phyloP scores from a whole-genome alignment of 2,329 filamentous ascomycete species.

The Biscogniauxia marginata region DNA sequence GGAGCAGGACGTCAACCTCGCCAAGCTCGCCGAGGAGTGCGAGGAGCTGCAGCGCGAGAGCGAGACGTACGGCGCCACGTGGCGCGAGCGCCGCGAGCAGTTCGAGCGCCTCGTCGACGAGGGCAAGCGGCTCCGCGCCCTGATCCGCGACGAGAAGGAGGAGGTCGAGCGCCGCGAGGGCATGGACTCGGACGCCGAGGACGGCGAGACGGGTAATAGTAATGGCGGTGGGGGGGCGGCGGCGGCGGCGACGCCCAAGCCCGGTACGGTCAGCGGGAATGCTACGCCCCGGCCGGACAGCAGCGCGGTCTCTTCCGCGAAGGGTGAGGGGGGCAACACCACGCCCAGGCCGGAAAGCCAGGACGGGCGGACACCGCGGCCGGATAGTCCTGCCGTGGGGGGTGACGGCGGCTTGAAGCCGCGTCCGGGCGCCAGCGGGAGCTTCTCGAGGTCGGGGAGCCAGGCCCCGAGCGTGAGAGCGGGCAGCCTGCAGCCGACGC shows the following conservation, averaged over 20 bases:
- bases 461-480: constrained; percentile 32
- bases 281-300: constrained; percentile 44
- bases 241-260: constrained; percentile 38
- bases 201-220: constrained; percentile 43
- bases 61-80: constrained; percentile 75
- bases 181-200: constrained; percentile 68
- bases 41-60: constrained; percentile 83
- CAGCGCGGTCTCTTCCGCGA: constrained; percentile 25
- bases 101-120: constrained; percentile 89
- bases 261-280: constrained; percentile 38
- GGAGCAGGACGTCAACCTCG: constrained; percentile 74
- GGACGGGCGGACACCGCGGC: constrained; percentile 23
- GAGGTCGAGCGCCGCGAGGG: constrained; percentile 86
- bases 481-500: constrained; percentile 27
- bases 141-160: constrained; percentile 94
- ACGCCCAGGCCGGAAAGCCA: constrained; percentile 34
- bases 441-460: constrained; percentile 40
- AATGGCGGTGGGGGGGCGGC: constrained; percentile 55
- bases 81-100: constrained; percentile 80
- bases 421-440: constrained; percentile 28
- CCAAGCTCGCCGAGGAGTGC: constrained; percentile 85
- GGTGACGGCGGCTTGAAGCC: constrained; percentile 36
- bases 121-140: constrained; percentile 77
- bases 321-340: constrained; percentile 6
- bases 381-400: constrained; percentile 31